Conservation (phyloP, 1,284 basidiomycete species). For the Fomitopsis palustris region DNA sequence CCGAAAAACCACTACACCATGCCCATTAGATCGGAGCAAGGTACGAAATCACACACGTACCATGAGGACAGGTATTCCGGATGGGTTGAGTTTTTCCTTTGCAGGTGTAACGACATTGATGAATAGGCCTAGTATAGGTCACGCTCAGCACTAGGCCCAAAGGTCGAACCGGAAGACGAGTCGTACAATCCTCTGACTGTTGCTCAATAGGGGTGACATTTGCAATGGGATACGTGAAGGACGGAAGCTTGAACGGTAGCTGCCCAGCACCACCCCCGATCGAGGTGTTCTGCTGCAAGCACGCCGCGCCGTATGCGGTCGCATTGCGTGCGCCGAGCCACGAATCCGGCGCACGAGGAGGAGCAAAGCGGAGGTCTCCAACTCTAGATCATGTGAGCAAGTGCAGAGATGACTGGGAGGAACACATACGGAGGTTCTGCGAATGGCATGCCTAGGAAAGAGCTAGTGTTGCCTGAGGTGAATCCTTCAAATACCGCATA, state of each 20-base stretch:
- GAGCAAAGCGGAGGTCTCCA: constrained; percentile 3
- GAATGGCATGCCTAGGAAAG: constrained; percentile 4
- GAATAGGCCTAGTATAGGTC: constrained; percentile 41
- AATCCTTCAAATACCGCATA: constrained; percentile 1
- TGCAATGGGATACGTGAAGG: neutral
- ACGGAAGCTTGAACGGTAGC: neutral
- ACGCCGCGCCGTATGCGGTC: constrained; percentile 41
- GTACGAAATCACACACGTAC: constrained; percentile 30
- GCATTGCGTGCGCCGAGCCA: constrained; percentile 41
- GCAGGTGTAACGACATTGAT: constrained; percentile 53
- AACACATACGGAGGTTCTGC: constrained; percentile 5
- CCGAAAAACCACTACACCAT: constrained; percentile 47
- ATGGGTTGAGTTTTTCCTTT: constrained; percentile 28
- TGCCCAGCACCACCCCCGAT: no score
- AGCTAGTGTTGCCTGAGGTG: neutral
- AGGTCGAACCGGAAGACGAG: neutral
- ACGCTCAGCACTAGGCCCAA: neutral
- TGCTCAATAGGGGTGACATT: neutral
- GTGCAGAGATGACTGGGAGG: neutral
- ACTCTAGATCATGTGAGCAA: neutral
- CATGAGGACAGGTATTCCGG: constrained; percentile 51
- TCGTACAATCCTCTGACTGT: constrained; percentile 18
- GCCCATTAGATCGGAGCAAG: neutral
- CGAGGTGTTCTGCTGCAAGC: constrained; percentile 44
- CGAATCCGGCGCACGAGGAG: constrained; percentile 14